phyloP scores from a whole-genome alignment of 2,329 filamentous ascomycete genomes.

The Sporothrix mexicana region DNA sequence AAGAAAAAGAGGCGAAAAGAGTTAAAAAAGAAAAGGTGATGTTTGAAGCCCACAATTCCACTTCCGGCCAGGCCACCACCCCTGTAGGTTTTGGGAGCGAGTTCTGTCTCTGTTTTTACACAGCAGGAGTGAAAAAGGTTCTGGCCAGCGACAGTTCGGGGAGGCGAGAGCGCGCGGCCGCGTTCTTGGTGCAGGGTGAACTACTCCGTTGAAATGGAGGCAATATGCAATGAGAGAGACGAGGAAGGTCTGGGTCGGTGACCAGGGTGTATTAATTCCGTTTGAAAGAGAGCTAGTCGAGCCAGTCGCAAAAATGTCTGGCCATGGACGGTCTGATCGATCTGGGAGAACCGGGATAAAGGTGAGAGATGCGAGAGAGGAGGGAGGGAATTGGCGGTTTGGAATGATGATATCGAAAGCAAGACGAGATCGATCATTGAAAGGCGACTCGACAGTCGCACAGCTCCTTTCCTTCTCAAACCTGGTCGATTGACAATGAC shows the following conservation, averaged over 20 bases:
- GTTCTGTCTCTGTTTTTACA: conserved; percentile 22
- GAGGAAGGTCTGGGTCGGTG: conserved; percentile 9
- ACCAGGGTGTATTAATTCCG: conserved; percentile 18
- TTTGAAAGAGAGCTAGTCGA: conserved; percentile 1
- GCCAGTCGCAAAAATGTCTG: neutral
- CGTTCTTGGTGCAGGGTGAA: conserved; percentile 26
- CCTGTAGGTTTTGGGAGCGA: conserved; percentile 24
- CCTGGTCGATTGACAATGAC: neutral
- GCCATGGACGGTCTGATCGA: neutral
- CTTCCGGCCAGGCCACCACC: conserved; percentile 30
- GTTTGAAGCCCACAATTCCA: conserved; percentile 29
- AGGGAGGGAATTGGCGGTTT: neutral
- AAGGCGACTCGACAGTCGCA: neutral
- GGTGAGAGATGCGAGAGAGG: neutral
- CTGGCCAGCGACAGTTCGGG: conserved; percentile 11
- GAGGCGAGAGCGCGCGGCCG: conserved; percentile 21
- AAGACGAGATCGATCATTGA: conserved; percentile 7
- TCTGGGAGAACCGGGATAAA: neutral
- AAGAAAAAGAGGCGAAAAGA: neutral
- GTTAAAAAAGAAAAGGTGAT: neutral
- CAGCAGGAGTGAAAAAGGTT: neutral
- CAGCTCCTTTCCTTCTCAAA: neutral
- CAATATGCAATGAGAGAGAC: conserved; percentile 14
- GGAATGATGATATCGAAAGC: conserved; percentile 9
- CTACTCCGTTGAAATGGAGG: neutral